Evolutionary conservation across 164 flowering plant species (phyloP), one percentile per base, ranked within the genome.

Genomic region (Magnolia changhungtana): DNA sequence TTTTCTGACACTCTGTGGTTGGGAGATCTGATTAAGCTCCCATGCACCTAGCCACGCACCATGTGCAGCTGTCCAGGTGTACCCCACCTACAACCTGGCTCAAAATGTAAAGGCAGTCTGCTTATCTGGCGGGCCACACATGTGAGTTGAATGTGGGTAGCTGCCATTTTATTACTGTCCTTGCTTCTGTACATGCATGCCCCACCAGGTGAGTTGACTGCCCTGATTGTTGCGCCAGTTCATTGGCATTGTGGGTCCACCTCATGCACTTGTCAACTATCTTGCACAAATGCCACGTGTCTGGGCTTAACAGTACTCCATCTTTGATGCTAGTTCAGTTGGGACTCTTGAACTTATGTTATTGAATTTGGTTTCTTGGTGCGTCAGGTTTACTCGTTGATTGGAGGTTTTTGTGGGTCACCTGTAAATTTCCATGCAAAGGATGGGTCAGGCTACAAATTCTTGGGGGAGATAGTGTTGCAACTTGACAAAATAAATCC

Each of bases 401-500:
- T 96, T 63, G 98, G 99, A 76, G 98, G 94, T 73, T 96, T 96
- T 71, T 91, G 98, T 73, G 92, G 89, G 27, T 92, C 98, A 7
- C 93, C 88, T 61, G 92, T 96, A 76, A 96, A 90, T 81, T 92
- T 96, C 88, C 98, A 96, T 79, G 92, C 97, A 16, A 94, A 92
- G 80, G 99, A 96, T 85, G 99, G 99, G 9, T 94, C 97, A 18
- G 98, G 99, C 77, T 94, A 94, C 83, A 86, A 82, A 79, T 92
- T 94, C 84, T 83, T 96, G 90, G 99, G 99, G n/a, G 98, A 94
- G 49, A 61, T 94, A 8, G 99, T 94, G 69, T 83, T 92, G 74
- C 89, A 96, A 77, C 89, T 96, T n/a, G 99, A 96, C 89, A 91
- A 91, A 85, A 20, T 96, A 31, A 96, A 96, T 79, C 98, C 99